Evolutionary conservation across 2,329 filamentous ascomycete genomes (phyloP).

Genomic region (Dactylella cylindrospora): DNA sequence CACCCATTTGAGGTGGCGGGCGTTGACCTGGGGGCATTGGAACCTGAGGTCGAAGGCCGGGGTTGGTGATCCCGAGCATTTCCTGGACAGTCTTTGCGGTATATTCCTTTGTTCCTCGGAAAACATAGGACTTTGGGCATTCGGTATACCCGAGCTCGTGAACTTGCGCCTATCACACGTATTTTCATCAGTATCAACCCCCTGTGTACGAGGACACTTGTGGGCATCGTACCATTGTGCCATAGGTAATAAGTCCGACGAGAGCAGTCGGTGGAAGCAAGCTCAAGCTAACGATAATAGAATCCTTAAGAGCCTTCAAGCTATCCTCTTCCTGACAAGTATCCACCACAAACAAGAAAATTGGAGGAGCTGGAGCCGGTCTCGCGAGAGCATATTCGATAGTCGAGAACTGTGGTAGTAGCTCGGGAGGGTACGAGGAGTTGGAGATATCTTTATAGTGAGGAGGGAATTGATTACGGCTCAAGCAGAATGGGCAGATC

Average conservation of each 20-base stretch:
- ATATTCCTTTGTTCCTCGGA: constrained; percentile 97
- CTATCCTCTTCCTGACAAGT: constrained; percentile 87
- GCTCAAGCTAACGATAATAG: constrained; percentile 80
- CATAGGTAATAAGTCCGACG: constrained; percentile 81
- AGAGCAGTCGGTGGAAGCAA: constrained; percentile 77
- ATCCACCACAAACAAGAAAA: constrained; percentile 85
- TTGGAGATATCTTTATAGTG: constrained; percentile 89
- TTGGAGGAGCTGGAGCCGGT: constrained; percentile 80
- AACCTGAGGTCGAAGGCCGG: constrained; percentile 71
- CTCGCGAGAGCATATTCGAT: constrained; percentile 82
- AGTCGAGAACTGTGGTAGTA: constrained; percentile 80
- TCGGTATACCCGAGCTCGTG: constrained; percentile 98
- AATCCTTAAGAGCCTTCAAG: constrained; percentile 78
- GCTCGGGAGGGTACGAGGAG: constrained; percentile 77
- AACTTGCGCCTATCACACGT: constrained; percentile 70
- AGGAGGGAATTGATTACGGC: constrained; percentile 76
- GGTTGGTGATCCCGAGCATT: constrained; percentile 82
- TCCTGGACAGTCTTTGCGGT: constrained; percentile 98
- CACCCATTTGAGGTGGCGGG: constrained; percentile 65
- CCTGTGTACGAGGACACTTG: background rate
- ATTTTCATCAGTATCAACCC: constrained; percentile 9
- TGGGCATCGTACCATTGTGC: constrained; percentile 73
- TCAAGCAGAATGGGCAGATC: constrained; percentile 87
- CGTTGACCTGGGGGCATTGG: constrained; percentile 62
- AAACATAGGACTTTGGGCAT: constrained; percentile 97